These are phyloP conservation scores for Moringa oleifera DNA, from an alignment of 345 rosid genomes.

Conservation along the genomic window DNA sequence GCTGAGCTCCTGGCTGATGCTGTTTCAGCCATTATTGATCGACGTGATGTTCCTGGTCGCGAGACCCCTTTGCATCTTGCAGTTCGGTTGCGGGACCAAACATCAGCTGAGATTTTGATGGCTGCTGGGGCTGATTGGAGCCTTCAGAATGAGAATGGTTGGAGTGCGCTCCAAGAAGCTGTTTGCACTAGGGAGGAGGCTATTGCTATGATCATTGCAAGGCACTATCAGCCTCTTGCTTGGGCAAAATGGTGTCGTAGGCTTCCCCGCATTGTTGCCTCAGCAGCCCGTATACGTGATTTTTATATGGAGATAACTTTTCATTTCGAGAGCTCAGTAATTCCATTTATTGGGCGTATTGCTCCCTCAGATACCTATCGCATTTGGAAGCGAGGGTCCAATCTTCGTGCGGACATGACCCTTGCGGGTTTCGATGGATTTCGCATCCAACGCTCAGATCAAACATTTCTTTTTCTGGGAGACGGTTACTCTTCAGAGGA, in stretches of 20 bases:
- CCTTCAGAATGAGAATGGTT: slow-evolving; percentile 96
- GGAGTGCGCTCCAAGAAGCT: slow-evolving; percentile 99
- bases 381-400: slow-evolving; percentile 97
- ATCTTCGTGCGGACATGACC: slow-evolving; percentile 98
- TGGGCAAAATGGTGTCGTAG: slow-evolving; percentile 99
- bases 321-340: slow-evolving; percentile 97
- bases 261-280: slow-evolving; percentile 83
- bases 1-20: slow-evolving; percentile 78
- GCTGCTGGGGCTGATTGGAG: slow-evolving; percentile 98
- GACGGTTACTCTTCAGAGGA: slow-evolving; percentile 81
- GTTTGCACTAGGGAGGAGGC: slow-evolving; percentile 96
- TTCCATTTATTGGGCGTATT: slow-evolving; percentile 91
- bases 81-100: slow-evolving; percentile 72
- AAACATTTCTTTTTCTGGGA: slow-evolving; percentile 84
- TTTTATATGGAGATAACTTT: slow-evolving; percentile 98
- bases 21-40: slow-evolving; percentile 62
- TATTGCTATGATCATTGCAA: slow-evolving; percentile 81
- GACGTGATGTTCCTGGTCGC: slow-evolving; percentile 89
- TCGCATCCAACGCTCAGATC: slow-evolving; percentile 89
- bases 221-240: slow-evolving; percentile 95
- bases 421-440: slow-evolving; percentile 98
- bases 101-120: slow-evolving; percentile 85
- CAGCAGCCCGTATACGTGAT: slow-evolving; percentile 79
- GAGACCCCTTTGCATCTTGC: slow-evolving; percentile 99
- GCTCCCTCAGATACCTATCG: slow-evolving; percentile 99